phyloP scores from a whole-genome alignment of 2,329 filamentous ascomycete genomes.

The Drechmeria coniospora region DNA sequence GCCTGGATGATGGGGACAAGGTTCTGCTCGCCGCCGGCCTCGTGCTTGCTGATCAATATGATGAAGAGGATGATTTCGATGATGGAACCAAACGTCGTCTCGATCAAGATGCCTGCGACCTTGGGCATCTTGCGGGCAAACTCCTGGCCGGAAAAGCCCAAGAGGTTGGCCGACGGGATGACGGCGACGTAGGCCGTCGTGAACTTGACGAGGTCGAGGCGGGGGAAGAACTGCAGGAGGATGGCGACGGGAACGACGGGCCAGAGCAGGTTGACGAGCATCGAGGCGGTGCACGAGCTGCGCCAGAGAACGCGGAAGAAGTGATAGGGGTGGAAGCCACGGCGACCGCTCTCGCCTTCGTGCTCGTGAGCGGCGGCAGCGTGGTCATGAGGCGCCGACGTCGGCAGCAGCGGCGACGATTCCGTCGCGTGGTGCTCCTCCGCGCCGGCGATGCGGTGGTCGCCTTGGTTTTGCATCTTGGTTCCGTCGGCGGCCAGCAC shows the following conservation, averaged over 20 bases:
- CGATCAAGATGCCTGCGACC: slow-evolving; percentile 37
- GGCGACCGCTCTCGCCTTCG: slow-evolving; percentile 30
- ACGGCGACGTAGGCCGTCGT: slow-evolving; percentile 17
- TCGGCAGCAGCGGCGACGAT: no score
- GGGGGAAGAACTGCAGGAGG: slow-evolving; percentile 20
- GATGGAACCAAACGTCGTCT: slow-evolving; percentile 42
- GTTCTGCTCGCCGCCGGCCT: slow-evolving; percentile 13
- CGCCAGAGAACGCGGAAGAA: slow-evolving; percentile 27
- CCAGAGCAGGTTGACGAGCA: slow-evolving; percentile 32
- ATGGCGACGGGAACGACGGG: slow-evolving; percentile 31
- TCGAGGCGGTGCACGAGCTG: slow-evolving; percentile 27
- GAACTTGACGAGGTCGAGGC: slow-evolving; percentile 27
- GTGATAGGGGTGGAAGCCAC: slow-evolving; percentile 24
- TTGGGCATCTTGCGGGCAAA: slow-evolving; percentile 50
- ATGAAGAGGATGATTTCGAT: slow-evolving; percentile 46
- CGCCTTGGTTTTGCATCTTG: no score
- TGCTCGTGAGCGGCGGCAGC: no score
- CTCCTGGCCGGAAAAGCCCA: slow-evolving; percentile 30
- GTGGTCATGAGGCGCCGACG: no score
- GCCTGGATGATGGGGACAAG: slow-evolving; percentile 47
- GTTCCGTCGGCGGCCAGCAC: no score
- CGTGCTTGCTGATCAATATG: slow-evolving; percentile 33
- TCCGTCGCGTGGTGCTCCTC: no score
- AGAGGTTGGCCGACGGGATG: slow-evolving; percentile 30
- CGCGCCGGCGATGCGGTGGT: no score